Evolutionary conservation across 1,139 yeast genomes (phyloP).

Genomic region (Spathaspora jeffriesii): DNA sequence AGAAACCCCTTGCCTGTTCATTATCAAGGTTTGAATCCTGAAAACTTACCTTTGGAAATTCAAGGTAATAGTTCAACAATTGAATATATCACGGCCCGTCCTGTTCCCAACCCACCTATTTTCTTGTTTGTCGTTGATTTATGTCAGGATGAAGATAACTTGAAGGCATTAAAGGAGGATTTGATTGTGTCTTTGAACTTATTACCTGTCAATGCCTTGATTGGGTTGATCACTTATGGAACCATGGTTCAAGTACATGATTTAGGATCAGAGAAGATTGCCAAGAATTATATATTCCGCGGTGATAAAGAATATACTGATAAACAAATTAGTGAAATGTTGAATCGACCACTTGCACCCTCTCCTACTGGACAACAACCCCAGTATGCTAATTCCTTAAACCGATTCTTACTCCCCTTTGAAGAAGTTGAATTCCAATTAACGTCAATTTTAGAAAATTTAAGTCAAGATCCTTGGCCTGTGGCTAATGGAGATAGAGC

Average conservation of each 20-base stretch:
- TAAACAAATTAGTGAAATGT: constrained; percentile 75
- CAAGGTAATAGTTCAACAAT: constrained; percentile 79
- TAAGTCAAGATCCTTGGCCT: constrained; percentile 90
- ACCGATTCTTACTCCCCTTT: constrained; percentile 83
- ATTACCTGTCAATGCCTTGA: constrained; percentile 91
- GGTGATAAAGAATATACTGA: constrained; percentile 88
- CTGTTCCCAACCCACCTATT: constrained; percentile 91
- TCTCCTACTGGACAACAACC: constrained; percentile 29
- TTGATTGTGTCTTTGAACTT: constrained; percentile 78
- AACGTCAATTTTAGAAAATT: constrained; percentile 76
- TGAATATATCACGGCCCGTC: constrained; percentile 88
- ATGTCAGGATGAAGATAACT: constrained; percentile 93
- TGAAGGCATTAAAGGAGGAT: constrained; percentile 86
- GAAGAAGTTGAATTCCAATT: constrained; percentile 87
- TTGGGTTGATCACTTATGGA: constrained; percentile 92
- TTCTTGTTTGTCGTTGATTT: constrained; percentile 89
- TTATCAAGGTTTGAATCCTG: constrained; percentile 82
- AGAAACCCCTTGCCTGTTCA: constrained; percentile 91
- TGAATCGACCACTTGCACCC: constrained; percentile 49
- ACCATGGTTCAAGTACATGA: constrained; percentile 96
- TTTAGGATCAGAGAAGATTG: constrained; percentile 74
- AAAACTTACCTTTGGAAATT: constrained; percentile 86
- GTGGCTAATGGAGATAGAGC: constrained; percentile 88
- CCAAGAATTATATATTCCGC: constrained; percentile 84
- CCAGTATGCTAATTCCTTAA: constrained; percentile 47